Base-by-base conservation (phyloP, 306 rosid genomes). In the Macrotyloma uniflorum region DNA sequence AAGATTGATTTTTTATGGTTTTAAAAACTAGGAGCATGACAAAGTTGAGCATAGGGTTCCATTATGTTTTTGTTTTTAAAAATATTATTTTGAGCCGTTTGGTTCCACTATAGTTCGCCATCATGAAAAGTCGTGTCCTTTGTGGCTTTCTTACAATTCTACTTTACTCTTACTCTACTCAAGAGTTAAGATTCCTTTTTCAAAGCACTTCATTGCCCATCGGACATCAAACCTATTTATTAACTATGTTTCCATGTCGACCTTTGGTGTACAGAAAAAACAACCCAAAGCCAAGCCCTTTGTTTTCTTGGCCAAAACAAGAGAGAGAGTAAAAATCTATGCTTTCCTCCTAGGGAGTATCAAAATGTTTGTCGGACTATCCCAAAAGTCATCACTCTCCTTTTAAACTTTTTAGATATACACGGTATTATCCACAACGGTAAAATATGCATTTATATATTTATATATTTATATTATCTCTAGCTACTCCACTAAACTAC, bases 71-170 rank as follows among this genome's bases (percentile, higher is more conserved):
- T 12, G 42, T 20, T 45, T 59, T 35, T 3, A 8, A 4, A 18
- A 67, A 67, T 7, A 43, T 2, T 43, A 42, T 67, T 45, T 45
- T 23, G 59, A 51, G 82, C 72, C 83, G 64, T 72, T 61, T 73
- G 77, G 79, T 79, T 75, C 79, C 84, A 79, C 71, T 83, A 83
- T 74, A 12, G 78, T 62, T 84, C 6, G 58, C 79, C 50, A 83
- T 76, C 89, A 76, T 86, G 85, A 83, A 86, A 86, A 86, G 85
- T 22, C 64, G 86, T 79, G 85, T 79, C 71, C 70, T 75, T 85
- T 82, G 78, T 65, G 80, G 83, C 80, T 79, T 77, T 47, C 67
- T 68, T 67, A 62, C 83, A 65, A 83, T 53, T 24, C 54, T 61
- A 74, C 85, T 78, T 77, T 81, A 77, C 81, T 78, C 88, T 68